Evolutionary conservation across 139 green algal genomes (phyloP).

Genomic region (Astrephomene gubernaculifera): DNA sequence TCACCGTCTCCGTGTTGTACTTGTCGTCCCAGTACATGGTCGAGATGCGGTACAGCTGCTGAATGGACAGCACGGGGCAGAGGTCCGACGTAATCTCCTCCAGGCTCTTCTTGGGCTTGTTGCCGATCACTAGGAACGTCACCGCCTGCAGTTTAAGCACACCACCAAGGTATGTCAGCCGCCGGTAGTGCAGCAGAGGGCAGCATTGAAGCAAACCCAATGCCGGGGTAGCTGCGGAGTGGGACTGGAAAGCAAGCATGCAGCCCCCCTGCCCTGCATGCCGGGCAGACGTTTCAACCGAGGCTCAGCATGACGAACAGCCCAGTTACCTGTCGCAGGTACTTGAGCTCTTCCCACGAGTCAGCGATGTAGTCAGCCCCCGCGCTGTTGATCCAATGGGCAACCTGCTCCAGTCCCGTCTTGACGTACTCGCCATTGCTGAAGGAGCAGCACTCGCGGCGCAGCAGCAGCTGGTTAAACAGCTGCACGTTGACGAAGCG

Average conservation of each 20-base stretch:
- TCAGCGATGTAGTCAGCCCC: constrained; percentile 84
- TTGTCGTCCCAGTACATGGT: constrained; percentile 99
- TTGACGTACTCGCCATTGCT: constrained; percentile 99
- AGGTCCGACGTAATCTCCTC: constrained; percentile 97
- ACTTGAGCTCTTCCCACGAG: constrained; percentile 94
- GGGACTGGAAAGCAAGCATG: no score
- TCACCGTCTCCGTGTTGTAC: constrained; percentile 98
- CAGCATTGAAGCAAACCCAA: no score
- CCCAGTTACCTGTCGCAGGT: constrained; percentile 88
- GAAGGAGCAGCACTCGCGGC: constrained; percentile 99
- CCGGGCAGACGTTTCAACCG: background rate
- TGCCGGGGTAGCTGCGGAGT: no score
- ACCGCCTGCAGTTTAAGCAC: constrained; percentile 92
- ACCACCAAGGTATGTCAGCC: no score
- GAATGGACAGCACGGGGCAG: constrained; percentile 93
- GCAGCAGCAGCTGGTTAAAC: constrained; percentile 99
- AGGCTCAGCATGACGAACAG: background rate
- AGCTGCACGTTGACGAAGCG: constrained; percentile 99
- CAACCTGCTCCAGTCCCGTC: constrained; percentile 93
- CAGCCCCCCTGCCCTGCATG: background rate
- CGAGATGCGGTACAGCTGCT: constrained; percentile 99
- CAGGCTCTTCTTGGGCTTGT: constrained; percentile 97
- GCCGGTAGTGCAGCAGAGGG: no score
- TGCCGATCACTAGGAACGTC: constrained; percentile 96
- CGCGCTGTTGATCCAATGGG: constrained; percentile 91